These are phyloP conservation scores for Parachlorella kessleri DNA, from an alignment of 139 green algal species.

Conservation along the genomic window DNA sequence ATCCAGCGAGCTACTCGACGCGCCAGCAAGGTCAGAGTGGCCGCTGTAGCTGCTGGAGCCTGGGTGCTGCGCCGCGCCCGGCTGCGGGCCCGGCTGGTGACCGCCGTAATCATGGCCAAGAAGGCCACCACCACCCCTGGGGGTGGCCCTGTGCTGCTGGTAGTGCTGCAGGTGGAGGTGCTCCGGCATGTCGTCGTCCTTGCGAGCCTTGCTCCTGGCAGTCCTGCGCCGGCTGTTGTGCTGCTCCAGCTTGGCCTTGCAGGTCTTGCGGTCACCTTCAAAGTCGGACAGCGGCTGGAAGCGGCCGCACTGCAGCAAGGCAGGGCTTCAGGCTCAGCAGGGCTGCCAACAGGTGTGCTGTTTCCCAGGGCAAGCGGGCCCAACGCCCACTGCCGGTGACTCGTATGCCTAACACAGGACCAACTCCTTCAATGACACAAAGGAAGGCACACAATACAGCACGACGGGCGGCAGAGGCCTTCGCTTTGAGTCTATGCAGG, in stretches of 20 bases:
- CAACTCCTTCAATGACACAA: not conserved
- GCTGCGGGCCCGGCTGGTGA: no score
- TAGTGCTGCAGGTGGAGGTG: not conserved
- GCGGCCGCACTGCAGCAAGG: constrained; percentile 37
- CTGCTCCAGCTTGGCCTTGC: not conserved
- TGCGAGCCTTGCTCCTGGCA: not conserved
- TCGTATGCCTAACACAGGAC: not conserved
- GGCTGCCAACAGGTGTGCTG: not conserved
- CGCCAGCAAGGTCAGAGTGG: no score
- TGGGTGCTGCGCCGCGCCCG: not conserved
- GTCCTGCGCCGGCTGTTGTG: not conserved
- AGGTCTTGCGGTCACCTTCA: constrained; percentile 20
- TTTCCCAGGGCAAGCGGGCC: no score
- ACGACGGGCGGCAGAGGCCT: no score
- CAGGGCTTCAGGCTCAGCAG: not conserved
- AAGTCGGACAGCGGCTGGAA: constrained; percentile 43
- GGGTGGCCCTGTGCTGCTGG: not conserved
- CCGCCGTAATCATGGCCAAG: no score
- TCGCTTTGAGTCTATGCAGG: no score
- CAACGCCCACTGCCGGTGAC: not conserved
- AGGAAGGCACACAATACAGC: not conserved
- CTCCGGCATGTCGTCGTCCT: not conserved
- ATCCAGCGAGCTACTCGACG: no score
- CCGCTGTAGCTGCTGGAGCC: not conserved
- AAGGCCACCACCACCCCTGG: not conserved